A percentile compares a stretch with the other conserved stretches of the same genome.
Conservation (phyloP, 768 basidiomycete species). For the Trametes cinnabarina region DNA sequence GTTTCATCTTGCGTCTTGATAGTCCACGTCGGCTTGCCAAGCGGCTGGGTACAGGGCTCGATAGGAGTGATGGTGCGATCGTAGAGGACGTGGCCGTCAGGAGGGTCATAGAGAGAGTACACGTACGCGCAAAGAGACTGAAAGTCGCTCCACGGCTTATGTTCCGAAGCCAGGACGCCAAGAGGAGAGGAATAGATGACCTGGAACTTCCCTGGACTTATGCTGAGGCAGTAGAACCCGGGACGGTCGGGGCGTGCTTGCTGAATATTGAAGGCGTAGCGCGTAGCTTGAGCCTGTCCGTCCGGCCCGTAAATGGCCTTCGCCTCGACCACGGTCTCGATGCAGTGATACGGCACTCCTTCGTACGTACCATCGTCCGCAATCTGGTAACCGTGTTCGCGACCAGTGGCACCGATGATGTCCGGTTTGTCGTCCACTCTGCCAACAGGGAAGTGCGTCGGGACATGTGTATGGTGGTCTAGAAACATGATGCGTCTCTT, state of each 20-base stretch:
- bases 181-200: constrained; percentile 1
- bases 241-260: constrained; percentile 9
- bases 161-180: background rate
- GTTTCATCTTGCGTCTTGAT: background rate
- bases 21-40: background rate
- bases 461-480: background rate
- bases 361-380: background rate
- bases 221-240: background rate
- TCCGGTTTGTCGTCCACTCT: background rate
- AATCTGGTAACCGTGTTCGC: background rate
- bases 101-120: constrained; percentile 4
- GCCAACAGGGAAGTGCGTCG: background rate
- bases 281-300: background rate
- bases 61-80: background rate
- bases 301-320: background rate
- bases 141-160: background rate
- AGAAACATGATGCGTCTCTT: background rate
- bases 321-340: background rate
- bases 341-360: background rate
- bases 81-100: constrained; percentile 1
- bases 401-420: background rate
- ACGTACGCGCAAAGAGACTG: background rate
- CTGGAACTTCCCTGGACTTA: background rate
- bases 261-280: background rate
- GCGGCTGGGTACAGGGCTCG: too few relatives aligned